Conservation (phyloP, 1,284 basidiomycete species). For the Fomitopsis betulina region DNA sequence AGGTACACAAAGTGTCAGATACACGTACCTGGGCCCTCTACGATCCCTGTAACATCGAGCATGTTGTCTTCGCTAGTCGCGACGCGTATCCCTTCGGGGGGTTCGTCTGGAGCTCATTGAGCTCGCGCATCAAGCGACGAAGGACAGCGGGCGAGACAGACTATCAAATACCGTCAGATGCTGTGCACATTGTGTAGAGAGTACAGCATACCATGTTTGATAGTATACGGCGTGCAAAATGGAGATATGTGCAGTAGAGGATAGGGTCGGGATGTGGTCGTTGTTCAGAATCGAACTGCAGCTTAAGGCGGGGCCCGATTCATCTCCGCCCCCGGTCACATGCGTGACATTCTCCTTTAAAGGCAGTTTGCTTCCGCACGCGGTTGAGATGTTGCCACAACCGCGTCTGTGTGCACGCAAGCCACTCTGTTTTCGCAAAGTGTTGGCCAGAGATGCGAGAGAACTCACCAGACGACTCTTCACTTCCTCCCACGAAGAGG, state of each 20-base stretch:
- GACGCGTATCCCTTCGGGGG: constrained; percentile 86
- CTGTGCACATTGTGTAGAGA: neutral
- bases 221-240: neutral
- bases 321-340: constrained; percentile 15
- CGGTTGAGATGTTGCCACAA: neutral
- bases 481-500: neutral
- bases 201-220: neutral
- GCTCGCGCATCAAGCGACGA: constrained; percentile 81
- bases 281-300: constrained; percentile 22
- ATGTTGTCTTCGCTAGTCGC: constrained; percentile 81
- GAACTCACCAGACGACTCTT: neutral
- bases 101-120: constrained; percentile 69
- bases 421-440: neutral
- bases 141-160: constrained; percentile 49
- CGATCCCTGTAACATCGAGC: constrained; percentile 76
- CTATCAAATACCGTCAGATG: constrained; percentile 17
- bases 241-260: neutral
- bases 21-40: constrained; percentile 71
- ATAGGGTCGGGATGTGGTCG: constrained; percentile 3
- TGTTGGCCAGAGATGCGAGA: neutral
- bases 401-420: neutral
- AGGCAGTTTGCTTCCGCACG: neutral
- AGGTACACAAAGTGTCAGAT: constrained; percentile 7
- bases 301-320: constrained; percentile 17
- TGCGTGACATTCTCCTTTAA: neutral